A percentile compares a stretch with the other conserved stretches of the same genome.
Conservation (phyloP, 805 yeast species). For the Metschnikowia kunwiensis region DNA sequence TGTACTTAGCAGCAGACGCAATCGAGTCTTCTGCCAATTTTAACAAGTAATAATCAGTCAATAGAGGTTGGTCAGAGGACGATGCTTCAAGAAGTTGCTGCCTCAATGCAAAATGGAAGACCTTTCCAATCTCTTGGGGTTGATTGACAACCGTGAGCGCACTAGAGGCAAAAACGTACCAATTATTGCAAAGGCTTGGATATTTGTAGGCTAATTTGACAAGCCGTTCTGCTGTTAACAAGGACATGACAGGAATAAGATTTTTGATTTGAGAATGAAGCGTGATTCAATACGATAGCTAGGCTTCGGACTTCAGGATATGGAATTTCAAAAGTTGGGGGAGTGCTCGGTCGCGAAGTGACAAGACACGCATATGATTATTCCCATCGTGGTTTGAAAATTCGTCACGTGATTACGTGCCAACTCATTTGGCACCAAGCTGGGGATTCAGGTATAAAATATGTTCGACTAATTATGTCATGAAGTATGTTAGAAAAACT, state of each 20-base stretch:
- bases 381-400: too few species aligned
- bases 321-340: neutral
- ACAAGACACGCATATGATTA: too few species aligned
- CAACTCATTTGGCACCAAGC: too few species aligned
- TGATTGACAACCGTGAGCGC: constrained; percentile 77
- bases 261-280: neutral
- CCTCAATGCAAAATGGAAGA: constrained; percentile 65
- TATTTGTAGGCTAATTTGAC: constrained; percentile 49
- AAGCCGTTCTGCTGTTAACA: constrained; percentile 45
- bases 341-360: too few species aligned
- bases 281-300: neutral
- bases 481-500: too few species aligned
- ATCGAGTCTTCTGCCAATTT: constrained; percentile 41
- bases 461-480: too few species aligned
- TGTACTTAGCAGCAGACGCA: constrained; percentile 34
- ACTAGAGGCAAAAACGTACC: constrained; percentile 82
- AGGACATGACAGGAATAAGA: neutral
- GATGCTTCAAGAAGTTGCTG: constrained; percentile 40
- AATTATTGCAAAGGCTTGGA: constrained; percentile 52
- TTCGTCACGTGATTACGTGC: too few species aligned
- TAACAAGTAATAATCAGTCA: constrained; percentile 33
- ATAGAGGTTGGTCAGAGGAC: constrained; percentile 22
- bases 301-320: neutral
- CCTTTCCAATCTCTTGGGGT: constrained; percentile 73
- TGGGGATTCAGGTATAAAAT: too few species aligned